These are phyloP conservation scores for Pichia cephalocereana DNA, from an alignment of 805 yeast species.

Conservation along the genomic window DNA sequence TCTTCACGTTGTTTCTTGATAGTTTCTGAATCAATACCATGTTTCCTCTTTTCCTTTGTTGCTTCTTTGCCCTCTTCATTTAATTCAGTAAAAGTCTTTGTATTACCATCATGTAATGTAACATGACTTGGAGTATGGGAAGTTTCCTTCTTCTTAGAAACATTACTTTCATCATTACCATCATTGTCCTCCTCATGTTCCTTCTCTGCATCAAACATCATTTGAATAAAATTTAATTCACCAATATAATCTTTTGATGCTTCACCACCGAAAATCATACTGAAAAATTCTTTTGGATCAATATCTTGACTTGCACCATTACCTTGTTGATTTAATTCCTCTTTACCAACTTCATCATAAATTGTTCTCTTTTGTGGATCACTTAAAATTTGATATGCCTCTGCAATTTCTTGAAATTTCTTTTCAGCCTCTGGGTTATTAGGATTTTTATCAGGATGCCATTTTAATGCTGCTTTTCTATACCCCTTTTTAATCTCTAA, in stretches of 20 bases:
- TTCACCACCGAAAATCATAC: conserved; percentile 79
- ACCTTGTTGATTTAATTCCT: conserved; percentile 31
- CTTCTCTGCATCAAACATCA: conserved; percentile 39
- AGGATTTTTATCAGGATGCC: conserved; percentile 78
- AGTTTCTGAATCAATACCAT: conserved; percentile 19
- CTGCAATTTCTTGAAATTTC: conserved; percentile 52
- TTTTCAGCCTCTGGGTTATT: conserved; percentile 67
- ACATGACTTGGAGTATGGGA: neutral
- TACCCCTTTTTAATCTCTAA: conserved; percentile 72
- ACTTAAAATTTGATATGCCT: conserved; percentile 72
- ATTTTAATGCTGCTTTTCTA: conserved; percentile 63
- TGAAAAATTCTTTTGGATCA: conserved; percentile 65
- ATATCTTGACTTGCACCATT: conserved; percentile 56
- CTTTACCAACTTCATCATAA: conserved; percentile 71
- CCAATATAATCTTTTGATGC: conserved; percentile 85
- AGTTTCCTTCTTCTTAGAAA: neutral
- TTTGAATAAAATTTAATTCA: conserved; percentile 70
- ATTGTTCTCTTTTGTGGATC: conserved; percentile 54
- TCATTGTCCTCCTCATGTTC: conserved; percentile 31
- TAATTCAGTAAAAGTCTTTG: conserved; percentile 7
- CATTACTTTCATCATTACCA: conserved; percentile 25
- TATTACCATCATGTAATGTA: conserved; percentile 6
- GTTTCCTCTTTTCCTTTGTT: conserved; percentile 8
- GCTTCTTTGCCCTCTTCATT: conserved; percentile 9
- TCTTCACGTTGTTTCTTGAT: conserved; percentile 24